These are phyloP conservation scores for Pisolithus marmoratus DNA, from an alignment of 768 basidiomycete species.

Conservation along the genomic window DNA sequence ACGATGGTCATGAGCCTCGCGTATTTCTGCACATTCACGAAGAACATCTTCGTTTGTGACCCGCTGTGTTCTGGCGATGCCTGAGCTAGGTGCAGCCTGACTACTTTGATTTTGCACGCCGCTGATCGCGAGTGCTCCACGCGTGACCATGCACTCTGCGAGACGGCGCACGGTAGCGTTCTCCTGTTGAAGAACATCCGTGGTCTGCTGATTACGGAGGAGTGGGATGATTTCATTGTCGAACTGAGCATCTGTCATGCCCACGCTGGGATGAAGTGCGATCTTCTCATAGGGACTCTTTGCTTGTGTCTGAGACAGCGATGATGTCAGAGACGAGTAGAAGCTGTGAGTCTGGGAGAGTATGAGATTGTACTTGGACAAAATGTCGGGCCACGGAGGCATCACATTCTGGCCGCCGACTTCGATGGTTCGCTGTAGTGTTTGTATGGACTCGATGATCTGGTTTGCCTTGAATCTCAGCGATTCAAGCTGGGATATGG, in stretches of 20 bases:
- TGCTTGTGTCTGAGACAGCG: slow-evolving; percentile 19
- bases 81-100: slow-evolving; percentile 21
- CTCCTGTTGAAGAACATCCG: slow-evolving; percentile 66
- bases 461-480: slow-evolving; percentile 72
- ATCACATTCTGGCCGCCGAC: slow-evolving; percentile 51
- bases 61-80: slow-evolving; percentile 15
- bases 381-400: slow-evolving; percentile 81
- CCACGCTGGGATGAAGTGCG: slow-evolving; percentile 56
- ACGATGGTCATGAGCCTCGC: slow-evolving; percentile 65
- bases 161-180: slow-evolving; percentile 67
- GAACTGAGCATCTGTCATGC: slow-evolving; percentile 58
- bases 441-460: slow-evolving; percentile 71
- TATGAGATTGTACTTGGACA: slow-evolving; percentile 81
- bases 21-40: slow-evolving; percentile 59
- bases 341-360: slow-evolving; percentile 80
- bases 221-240: slow-evolving; percentile 72
- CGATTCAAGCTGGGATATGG: slow-evolving; percentile 69
- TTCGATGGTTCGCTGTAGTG: slow-evolving; percentile 59
- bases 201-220: slow-evolving; percentile 74
- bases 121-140: slow-evolving; percentile 40
- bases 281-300: slow-evolving; percentile 53
- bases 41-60: slow-evolving; percentile 53
- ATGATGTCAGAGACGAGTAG: slow-evolving; percentile 51
- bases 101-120: slow-evolving; percentile 38
- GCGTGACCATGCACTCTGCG: slow-evolving; percentile 58